Percentiles rank a stretch among this genome's conserved stretches.
Evolutionary conservation across 495 filamentous ascomycete species (phyloP).

Genomic region (Amniculicola lignicola): DNA sequence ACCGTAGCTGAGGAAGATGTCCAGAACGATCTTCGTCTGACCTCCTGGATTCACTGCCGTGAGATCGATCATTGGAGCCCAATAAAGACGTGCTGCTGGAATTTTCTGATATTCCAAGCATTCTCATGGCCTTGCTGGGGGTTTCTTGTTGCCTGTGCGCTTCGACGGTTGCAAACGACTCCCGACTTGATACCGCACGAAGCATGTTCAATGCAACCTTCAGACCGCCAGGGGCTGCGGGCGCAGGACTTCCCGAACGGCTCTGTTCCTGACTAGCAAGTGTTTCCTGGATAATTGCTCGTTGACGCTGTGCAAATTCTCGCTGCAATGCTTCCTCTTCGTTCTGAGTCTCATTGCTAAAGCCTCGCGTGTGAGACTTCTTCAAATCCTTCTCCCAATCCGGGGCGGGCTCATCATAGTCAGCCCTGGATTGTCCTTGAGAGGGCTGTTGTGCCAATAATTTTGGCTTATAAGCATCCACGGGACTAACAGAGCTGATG

Average conservation of each 20-base stretch:
- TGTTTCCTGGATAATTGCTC: conserved; percentile 78
- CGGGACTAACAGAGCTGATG: conserved; percentile 34
- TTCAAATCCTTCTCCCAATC: conserved; percentile 45
- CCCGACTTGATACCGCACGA: conserved; percentile 63
- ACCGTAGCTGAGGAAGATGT: conserved; percentile 28
- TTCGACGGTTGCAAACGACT: conserved; percentile 49
- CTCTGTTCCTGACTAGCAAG: conserved; percentile 64
- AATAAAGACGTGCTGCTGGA: conserved; percentile 49
- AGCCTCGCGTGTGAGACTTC: conserved; percentile 50
- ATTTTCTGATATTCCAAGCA: conserved; percentile 57
- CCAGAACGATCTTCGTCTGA: conserved; percentile 47
- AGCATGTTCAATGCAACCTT: conserved; percentile 66
- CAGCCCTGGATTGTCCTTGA: not conserved
- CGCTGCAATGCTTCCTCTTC: conserved; percentile 76
- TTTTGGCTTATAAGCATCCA: conserved; percentile 27
- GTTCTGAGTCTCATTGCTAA: conserved; percentile 58
- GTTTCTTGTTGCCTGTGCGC: conserved; percentile 42
- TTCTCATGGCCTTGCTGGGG: conserved; percentile 64
- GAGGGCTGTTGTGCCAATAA: not conserved
- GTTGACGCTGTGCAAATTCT: conserved; percentile 73
- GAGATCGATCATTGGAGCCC: conserved; percentile 8
- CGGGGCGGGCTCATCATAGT: conserved; percentile 21
- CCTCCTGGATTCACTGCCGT: conserved; percentile 46
- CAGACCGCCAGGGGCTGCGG: conserved; percentile 31
- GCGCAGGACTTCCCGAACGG: conserved; percentile 52